Percentiles rank a stretch among this genome's conserved stretches.
Evolutionary conservation across 345 rosid species (phyloP).

Genomic region (Gynandropsis gynandra): DNA sequence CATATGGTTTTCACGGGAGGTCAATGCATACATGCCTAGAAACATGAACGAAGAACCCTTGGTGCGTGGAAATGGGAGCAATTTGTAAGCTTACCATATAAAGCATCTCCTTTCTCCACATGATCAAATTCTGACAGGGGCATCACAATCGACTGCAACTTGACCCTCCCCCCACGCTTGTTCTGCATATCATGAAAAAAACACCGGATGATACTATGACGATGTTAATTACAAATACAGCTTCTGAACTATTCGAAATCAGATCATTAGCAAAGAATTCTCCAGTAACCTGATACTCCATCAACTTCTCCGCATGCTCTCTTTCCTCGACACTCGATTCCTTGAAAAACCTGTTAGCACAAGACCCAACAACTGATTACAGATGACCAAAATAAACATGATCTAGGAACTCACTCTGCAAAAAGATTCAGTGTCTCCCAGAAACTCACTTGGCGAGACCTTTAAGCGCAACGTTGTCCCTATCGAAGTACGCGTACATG

Average conservation of each 20-base stretch:
- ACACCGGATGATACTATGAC: background rate
- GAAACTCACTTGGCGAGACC: constrained; percentile 84
- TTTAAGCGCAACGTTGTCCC: constrained; percentile 80
- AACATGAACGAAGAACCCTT: background rate
- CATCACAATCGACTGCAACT: constrained; percentile 54
- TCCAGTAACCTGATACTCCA: constrained; percentile 75
- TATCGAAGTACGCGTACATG: constrained; percentile 80
- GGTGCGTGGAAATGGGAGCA: background rate
- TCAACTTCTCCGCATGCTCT: constrained; percentile 85
- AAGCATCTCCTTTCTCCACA: constrained; percentile 87
- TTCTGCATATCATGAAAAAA: constrained; percentile 39
- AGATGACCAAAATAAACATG: background rate
- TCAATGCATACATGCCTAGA: background rate
- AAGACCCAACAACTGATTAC: background rate
- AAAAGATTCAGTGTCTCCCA: background rate
- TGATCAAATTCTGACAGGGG: constrained; percentile 83
- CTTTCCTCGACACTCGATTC: constrained; percentile 92
- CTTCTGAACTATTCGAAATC: background rate
- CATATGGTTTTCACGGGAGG: background rate
- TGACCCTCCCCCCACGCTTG: constrained; percentile 85
- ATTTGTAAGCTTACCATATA: constrained; percentile 48
- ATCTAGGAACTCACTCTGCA: background rate
- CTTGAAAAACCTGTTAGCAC: constrained; percentile 61
- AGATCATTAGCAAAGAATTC: background rate
- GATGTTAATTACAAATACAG: background rate